Evolutionary conservation across 441 rosid genomes (phyloP), one percentile per base, ranked within the genome.

Genomic region (Flueggea neowawraea): DNA sequence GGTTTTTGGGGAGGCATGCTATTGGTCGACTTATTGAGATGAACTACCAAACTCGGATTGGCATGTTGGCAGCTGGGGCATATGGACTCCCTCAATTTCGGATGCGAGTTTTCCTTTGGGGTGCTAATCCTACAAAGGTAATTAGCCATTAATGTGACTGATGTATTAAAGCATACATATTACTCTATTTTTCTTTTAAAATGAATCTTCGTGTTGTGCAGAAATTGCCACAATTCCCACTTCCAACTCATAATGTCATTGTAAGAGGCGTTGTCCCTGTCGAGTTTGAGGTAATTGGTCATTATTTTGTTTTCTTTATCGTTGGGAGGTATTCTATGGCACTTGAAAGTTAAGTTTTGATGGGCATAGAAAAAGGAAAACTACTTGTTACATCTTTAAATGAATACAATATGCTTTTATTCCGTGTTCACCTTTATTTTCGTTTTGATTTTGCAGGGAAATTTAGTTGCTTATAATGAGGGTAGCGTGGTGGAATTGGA

Each of bases 41-140:
- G 87, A 86, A 84, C 54, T 92, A 84, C 60, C 96, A 92, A 73
- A 69, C 82, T 0, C 80, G 90, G 15, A 52, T 89, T 69, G 98
- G 98, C 13, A 78, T 92, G 86, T 76, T 89, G 90, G 93, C 89
- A 8, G 96, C 95, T 7, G 96, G 96, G 12, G 82, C 93, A 31
- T 92, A 92, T 67, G 96, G 98, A 2, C 91, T 92, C 67, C 90
- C 96, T 28, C 96, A 90, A 67, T 92, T 83, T 63, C 82, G 95
- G 3, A 80, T 84, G 87, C 77, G 96, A n/a, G 80, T 78, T 57
- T 92, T 92, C 66, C 69, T 89, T 8, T 89, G 98, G 95, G 98
- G 98, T 17, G 91, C 90, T 32, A 75, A 31, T 28, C 73, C 90
- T 22, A 66, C 52, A 12, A 76, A 82, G 87, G 96, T 87, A 49